Evolutionary conservation across 164 flowering plant genomes (phyloP), one percentile per base, ranked within the genome.

Genomic region (Litsea cubeba): DNA sequence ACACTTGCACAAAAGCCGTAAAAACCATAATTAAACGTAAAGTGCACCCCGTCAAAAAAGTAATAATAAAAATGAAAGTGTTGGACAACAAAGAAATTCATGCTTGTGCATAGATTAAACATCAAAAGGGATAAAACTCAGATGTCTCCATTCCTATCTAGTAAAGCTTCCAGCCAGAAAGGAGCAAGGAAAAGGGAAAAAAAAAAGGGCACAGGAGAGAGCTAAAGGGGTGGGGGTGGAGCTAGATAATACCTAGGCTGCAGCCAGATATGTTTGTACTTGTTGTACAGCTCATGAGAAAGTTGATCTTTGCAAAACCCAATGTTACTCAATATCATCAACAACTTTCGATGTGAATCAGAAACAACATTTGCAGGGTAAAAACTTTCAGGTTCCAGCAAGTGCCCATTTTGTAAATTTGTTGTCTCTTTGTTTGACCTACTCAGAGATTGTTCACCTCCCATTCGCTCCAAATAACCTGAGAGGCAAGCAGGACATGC

Each of bases 261-360:
- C 58, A 80, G 84, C 99, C 99, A 96, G 69, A 90, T 84, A 76
- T 83, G 82, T 73, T 84, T 90, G 88, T 86, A 96, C 77, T 91
- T 96, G 78, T 88, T 84, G 87, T 90, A 90, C 75, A 94, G 73
- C 78, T 94, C 95, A 75, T 75, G 68, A 60, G 94, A 85, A 80
- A 96, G 91, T 77, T 96, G 97, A 72, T 96, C 97, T 84, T 91
- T 96, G 87, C 98, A 96, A 79, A 87, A 96, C 62, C 98, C 99
- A 70, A 96, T 88, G 78, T 96, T 96, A 79, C 99, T 96, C 81
- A 96, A 81, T 50, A 92, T 91, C 69, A 96, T 87, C 78, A 96
- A 77, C 79, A 92, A 76, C 76, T 78, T 85, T 80, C 87, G 87
- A 82, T 94, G 93, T 50, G 95, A 89, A 83, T 87, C 91, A 73